Percentiles rank a stretch among this genome's conserved stretches.
Conservation (phyloP, 2,329 filamentous ascomycete species). For the Microsporum audouinii region DNA sequence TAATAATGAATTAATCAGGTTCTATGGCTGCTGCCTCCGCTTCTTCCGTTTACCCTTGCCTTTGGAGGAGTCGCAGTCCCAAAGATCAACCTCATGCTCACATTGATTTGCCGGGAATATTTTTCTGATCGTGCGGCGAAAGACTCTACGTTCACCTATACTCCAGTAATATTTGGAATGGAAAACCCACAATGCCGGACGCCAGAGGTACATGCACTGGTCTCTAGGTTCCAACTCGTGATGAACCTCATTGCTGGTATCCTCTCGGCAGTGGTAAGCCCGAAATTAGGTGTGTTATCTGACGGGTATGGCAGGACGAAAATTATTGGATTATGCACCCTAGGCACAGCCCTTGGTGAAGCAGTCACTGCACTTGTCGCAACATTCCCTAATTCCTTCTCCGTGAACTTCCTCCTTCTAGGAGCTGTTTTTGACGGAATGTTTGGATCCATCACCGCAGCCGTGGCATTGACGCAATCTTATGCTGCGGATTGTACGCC, state of each 20-base stretch:
- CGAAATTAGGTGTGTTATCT: conserved; percentile 71
- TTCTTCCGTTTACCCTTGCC: conserved; percentile 69
- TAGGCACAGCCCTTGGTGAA: conserved; percentile 65
- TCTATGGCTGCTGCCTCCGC: conserved; percentile 72
- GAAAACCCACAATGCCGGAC: conserved; percentile 71
- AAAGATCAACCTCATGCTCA: conserved; percentile 74
- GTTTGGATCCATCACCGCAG: conserved; percentile 77
- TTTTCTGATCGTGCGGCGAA: conserved; percentile 53
- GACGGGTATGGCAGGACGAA: conserved; percentile 73
- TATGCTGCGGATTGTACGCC: conserved; percentile 84
- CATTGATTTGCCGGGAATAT: conserved; percentile 73
- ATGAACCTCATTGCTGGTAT: conserved; percentile 63
- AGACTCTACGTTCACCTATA: conserved; percentile 49
- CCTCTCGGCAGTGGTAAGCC: conserved; percentile 68
- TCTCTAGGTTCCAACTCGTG: conserved; percentile 67
- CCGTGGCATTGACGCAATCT: conserved; percentile 66
- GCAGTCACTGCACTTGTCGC: conserved; percentile 67
- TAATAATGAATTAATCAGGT: conserved; percentile 40
- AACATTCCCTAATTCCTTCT: conserved; percentile 58
- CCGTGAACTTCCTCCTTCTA: conserved; percentile 68
- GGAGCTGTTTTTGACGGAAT: conserved; percentile 71
- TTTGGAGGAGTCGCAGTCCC: conserved; percentile 80
- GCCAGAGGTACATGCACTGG: conserved; percentile 63
- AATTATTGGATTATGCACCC: conserved; percentile 60
- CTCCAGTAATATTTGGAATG: conserved; percentile 54